Conservation (phyloP, 495 filamentous ascomycete genomes). For the Penicillium chermesinum region DNA sequence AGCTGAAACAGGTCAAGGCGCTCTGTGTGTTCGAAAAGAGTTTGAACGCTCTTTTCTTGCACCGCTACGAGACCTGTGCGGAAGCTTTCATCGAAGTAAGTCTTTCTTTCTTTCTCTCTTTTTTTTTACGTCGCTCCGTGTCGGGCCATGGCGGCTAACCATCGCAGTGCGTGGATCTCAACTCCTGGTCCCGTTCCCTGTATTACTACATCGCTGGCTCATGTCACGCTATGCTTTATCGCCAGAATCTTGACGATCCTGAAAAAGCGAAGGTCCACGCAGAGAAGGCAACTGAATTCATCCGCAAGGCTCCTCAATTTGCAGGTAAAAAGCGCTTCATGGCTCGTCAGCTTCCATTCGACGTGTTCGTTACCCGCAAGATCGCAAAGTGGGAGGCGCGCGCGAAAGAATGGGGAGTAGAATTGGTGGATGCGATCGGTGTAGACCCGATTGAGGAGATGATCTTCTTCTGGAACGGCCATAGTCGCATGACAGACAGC, state of each 20-base stretch:
- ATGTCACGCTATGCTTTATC: constrained; percentile 74
- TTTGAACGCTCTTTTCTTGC: constrained; percentile 71
- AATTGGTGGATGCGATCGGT: constrained; percentile 76
- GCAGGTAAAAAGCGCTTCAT: constrained; percentile 87
- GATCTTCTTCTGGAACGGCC: constrained; percentile 90
- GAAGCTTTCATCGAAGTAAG: constrained; percentile 63
- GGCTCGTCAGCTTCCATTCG: constrained; percentile 83
- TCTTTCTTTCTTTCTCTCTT: not conserved
- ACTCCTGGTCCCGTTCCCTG: constrained; percentile 83
- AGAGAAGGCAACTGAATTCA: constrained; percentile 60
- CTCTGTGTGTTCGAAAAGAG: constrained; percentile 80
- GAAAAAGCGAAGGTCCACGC: constrained; percentile 49
- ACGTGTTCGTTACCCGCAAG: constrained; percentile 81
- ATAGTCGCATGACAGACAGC: constrained; percentile 65
- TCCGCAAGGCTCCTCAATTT: constrained; percentile 65
- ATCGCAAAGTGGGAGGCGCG: constrained; percentile 85
- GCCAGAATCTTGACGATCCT: constrained; percentile 49
- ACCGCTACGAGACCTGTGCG: constrained; percentile 65
- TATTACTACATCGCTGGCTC: constrained; percentile 87
- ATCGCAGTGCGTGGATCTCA: constrained; percentile 65
- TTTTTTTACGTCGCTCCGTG: too few species aligned
- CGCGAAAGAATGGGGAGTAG: constrained; percentile 60
- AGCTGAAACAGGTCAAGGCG: constrained; percentile 79
- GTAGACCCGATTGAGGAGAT: constrained; percentile 86
- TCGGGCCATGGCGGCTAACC: too few species aligned